Evolutionary conservation across 345 rosid genomes (phyloP), one percentile per base, ranked within the genome.

Genomic region (Erodium maritimum): DNA sequence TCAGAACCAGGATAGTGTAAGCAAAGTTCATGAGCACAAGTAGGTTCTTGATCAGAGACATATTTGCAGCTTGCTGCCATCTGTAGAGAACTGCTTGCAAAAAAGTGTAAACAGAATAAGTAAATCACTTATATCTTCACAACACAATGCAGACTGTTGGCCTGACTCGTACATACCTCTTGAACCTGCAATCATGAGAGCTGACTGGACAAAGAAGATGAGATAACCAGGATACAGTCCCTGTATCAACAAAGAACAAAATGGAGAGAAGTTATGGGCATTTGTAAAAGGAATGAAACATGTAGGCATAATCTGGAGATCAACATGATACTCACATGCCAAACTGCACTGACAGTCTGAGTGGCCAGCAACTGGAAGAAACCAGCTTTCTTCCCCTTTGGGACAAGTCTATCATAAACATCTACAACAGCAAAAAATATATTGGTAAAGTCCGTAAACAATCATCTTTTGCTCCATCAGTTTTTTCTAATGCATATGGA

Each of bases 211-310:
- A 76, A 91, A 91, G 85, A 91, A 91, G 59, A 84, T 74, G 18
- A 86, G 64, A 80, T 91, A 88, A 25, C 98, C 98, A 58, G 96
- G 98, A 75, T 91, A 91, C 23, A 88, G 60, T 66, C 98, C 98
- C 98, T 91, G 80, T 25, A 25, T 7, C 10, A 71, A 54, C 64
- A 21, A 54, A 55, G 19, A 54, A 9, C 22, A 25, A 20, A 54
- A 21, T 54, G 21, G 21, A n/a, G 21, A 52, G 21, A 21, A 19
- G 21, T 19, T 52, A 21, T 8, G 21, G n/a, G 21, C 55, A 25
- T 25, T 25, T 25, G 33, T 25, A 7, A 25, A 25, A 25, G 33
- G 33, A 25, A 3, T 25, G 7, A 25, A 25, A 25, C 3, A 25
- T 25, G 33, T 7, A 25, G 7, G 33, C 33, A 25, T 25, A 25